Percentiles rank a stretch among this genome's conserved stretches.
phyloP scores from a whole-genome alignment of 495 filamentous ascomycete genomes.

The Daldinia bambusicola region DNA sequence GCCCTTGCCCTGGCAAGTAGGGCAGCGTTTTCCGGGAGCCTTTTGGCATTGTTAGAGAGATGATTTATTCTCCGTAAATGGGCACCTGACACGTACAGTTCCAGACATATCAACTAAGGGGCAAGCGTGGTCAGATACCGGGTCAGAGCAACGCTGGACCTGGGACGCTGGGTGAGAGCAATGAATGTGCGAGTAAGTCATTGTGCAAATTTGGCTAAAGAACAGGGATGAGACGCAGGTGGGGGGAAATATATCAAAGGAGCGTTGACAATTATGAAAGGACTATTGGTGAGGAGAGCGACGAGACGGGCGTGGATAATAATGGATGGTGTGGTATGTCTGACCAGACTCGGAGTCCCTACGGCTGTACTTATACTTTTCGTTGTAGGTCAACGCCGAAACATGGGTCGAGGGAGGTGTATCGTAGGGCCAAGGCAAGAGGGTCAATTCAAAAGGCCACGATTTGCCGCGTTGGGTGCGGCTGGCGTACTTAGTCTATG shows the following conservation, averaged over 20 bases:
- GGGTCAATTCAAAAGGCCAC: slow-evolving; percentile 35
- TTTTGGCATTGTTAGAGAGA: slow-evolving; percentile 19
- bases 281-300: slow-evolving; percentile 14
- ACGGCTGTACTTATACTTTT: slow-evolving; percentile 47
- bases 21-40: slow-evolving; percentile 44
- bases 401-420: slow-evolving; percentile 36
- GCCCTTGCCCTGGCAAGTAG: slow-evolving; percentile 55
- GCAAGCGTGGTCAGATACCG: slow-evolving; percentile 20
- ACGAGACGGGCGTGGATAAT: slow-evolving; percentile 31
- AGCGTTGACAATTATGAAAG: slow-evolving; percentile 19
- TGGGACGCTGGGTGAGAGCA: slow-evolving; percentile 26
- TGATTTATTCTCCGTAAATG: slow-evolving; percentile 13
- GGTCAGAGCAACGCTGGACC: slow-evolving; percentile 21
- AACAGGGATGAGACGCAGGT: not conserved
- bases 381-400: slow-evolving; percentile 32
- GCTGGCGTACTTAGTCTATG: slow-evolving; percentile 39
- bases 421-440: slow-evolving; percentile 35
- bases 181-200: slow-evolving; percentile 30
- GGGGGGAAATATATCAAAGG: slow-evolving; percentile 24
- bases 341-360: slow-evolving; percentile 23
- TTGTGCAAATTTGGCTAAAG: slow-evolving; percentile 12
- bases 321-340: slow-evolving; percentile 38
- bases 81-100: slow-evolving; percentile 30
- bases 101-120: slow-evolving; percentile 41
- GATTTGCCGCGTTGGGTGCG: slow-evolving; percentile 40